Evolutionary conservation across 2,329 filamentous ascomycete species (phyloP), one percentile per base, ranked within the genome.

Genomic region (Claviceps fusiformis): DNA sequence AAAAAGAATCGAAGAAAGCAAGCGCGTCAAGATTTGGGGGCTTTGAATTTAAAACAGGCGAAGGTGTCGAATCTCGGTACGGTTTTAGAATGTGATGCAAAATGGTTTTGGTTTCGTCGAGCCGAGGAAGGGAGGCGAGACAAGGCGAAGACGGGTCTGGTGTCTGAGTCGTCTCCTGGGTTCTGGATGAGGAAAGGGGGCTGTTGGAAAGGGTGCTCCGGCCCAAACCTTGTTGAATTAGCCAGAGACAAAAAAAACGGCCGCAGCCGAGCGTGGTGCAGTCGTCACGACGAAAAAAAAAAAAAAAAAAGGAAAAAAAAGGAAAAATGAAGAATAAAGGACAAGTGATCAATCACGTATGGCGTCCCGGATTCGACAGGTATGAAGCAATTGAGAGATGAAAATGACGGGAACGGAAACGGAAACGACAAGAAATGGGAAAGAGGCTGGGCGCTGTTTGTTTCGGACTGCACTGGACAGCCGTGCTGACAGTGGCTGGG

Each of bases 151-250:
- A 19, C 24, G 31, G 19, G 45, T 47, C 48, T 15, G 45, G 44
- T 29, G 19, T 46, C 44, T 46, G 27, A 9, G 33, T 33, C 4
- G 33, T 6, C 9, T 10, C 35, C 9, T 31, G 27, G 39, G 15
- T 41, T 55, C 41, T 46, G 19, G 24, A 41, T 47, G 13, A 45
- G 52, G n/a, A 54, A 56, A 56, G 47, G 55, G 51, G 54, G 37
- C 29, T 33, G 24, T 31, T 17, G 19, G 39, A 50, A 10, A 37
- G 41, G 45, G 37, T 27, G 45, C 24, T 24, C 46, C 49, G 46
- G 44, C 31, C 54, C 45, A 46, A 46, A 44, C 27, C 45, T 33
- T 56, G 37, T 37, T 39, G 29, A 39, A 37, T 49, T 15, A 35
- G 35, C 35, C 35, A 11, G 24, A 49, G 45, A 13, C 44, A 47